Evolutionary conservation across 2,329 filamentous ascomycete species (phyloP).

Genomic region (Sporothrix luriei): DNA sequence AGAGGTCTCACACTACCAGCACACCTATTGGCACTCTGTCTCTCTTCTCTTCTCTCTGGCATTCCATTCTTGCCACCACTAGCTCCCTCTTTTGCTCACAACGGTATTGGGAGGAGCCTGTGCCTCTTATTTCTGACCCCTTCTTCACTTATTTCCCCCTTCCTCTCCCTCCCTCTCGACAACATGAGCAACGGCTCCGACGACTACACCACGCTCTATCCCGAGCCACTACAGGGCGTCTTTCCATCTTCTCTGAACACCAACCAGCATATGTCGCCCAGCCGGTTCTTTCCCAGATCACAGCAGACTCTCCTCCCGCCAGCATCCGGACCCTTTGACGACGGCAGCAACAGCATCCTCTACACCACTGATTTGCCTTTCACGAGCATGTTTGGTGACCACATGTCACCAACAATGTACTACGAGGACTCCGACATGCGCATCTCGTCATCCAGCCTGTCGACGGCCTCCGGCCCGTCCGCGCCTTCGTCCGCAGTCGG

Average conservation of each 20-base stretch:
- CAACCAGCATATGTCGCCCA: conserved; percentile 35
- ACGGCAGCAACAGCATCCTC: conserved; percentile 45
- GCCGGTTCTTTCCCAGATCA: conserved; percentile 34
- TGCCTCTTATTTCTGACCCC: not conserved
- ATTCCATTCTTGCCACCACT: conserved; percentile 8
- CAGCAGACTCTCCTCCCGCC: conserved; percentile 38
- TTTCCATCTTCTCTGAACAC: conserved; percentile 33
- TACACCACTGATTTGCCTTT: conserved; percentile 51
- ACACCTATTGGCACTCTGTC: conserved; percentile 6
- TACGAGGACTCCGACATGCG: conserved; percentile 55
- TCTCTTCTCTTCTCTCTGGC: not conserved
- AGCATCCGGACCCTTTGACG: conserved; percentile 51
- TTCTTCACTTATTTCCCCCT: not conserved
- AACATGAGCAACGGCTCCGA: conserved; percentile 36
- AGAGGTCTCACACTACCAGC: conserved; percentile 20
- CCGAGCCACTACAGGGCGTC: conserved; percentile 35
- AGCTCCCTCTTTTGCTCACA: not conserved
- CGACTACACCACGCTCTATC: conserved; percentile 37
- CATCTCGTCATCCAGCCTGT: conserved; percentile 61
- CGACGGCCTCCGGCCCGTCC: conserved; percentile 63
- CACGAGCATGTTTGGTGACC: conserved; percentile 51
- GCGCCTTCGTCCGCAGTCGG: conserved; percentile 68
- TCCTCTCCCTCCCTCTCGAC: conserved; percentile 6
- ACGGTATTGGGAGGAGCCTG: conserved; percentile 21
- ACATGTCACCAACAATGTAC: conserved; percentile 54